A percentile compares a stretch with the other conserved stretches of the same genome.
phyloP scores from a whole-genome alignment of 345 rosid genomes.

The Schrenkiella parvula region DNA sequence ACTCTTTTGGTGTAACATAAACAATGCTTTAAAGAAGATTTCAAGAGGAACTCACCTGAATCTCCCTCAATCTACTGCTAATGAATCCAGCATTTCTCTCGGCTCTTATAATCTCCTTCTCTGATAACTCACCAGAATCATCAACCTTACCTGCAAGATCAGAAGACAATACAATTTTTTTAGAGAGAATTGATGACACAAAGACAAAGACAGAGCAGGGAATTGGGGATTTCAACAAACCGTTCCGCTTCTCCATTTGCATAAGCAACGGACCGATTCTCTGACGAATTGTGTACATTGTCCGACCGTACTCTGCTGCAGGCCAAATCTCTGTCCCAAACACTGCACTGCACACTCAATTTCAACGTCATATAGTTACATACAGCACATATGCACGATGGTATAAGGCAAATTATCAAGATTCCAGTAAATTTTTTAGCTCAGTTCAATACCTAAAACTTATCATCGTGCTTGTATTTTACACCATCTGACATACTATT shows the following conservation, averaged over 20 bases:
- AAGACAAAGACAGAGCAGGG: background rate
- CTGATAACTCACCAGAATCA: constrained; percentile 65
- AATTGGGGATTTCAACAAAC: constrained; percentile 33
- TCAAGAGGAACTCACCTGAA: constrained; percentile 57
- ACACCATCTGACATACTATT: background rate
- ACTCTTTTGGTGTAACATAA: background rate
- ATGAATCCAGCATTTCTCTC: constrained; percentile 91
- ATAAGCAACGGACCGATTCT: constrained; percentile 88
- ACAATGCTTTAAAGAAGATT: background rate
- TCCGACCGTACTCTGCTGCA: constrained; percentile 95
- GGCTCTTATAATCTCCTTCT: constrained; percentile 88
- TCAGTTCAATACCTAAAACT: background rate
- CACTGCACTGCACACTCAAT: constrained; percentile 80
- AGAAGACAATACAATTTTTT: background rate
- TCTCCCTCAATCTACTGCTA: constrained; percentile 79
- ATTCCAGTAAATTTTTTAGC: background rate
- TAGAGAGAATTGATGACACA: background rate
- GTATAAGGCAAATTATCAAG: background rate
- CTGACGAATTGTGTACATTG: constrained; percentile 95
- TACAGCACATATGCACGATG: background rate
- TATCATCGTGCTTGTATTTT: background rate
- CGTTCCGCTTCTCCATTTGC: constrained; percentile 84
- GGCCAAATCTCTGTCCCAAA: constrained; percentile 99
- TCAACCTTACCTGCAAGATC: constrained; percentile 59
- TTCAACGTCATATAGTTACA: constrained; percentile 17